Conservation (phyloP, 768 basidiomycete species). For the Auriscalpium vulgare region DNA sequence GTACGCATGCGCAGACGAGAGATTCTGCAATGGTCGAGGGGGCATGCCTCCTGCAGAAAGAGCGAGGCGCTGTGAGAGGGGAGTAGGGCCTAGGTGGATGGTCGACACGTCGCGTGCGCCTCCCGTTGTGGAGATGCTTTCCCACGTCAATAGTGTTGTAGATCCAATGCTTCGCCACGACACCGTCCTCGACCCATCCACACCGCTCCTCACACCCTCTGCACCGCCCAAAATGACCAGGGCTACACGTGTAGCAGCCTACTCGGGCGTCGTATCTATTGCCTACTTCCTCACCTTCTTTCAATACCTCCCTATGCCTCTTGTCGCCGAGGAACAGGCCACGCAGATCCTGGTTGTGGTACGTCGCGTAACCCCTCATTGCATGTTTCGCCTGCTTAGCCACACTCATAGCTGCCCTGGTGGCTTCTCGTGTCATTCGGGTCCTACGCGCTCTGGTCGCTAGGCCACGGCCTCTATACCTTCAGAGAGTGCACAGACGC, state of each 20-base stretch:
- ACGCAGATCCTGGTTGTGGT: constrained; percentile 54
- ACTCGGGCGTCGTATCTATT: constrained; percentile 33
- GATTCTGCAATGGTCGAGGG: constrained; percentile 6
- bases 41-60: constrained; percentile 4
- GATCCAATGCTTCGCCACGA: background rate
- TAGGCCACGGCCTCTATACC: constrained; percentile 67
- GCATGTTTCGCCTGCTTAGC: background rate
- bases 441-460: constrained; percentile 68
- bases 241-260: constrained; percentile 43
- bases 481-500: constrained; percentile 78
- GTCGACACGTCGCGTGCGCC: background rate
- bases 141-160: background rate
- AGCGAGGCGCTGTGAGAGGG: background rate
- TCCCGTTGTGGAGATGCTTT: background rate
- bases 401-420: constrained; percentile 60
- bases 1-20: constrained; percentile 2
- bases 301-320: constrained; percentile 45
- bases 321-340: constrained; percentile 38
- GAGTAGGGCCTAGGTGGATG: background rate
- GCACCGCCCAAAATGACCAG: constrained; percentile 43
- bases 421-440: constrained; percentile 77
- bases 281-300: constrained; percentile 54
- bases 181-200: background rate
- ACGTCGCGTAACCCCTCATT: constrained; percentile 19
- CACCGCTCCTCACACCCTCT: background rate